A percentile compares a stretch with the other conserved stretches of the same genome.
Conservation (phyloP, 2,329 filamentous ascomycete species). For the Alternaria infectoria region DNA sequence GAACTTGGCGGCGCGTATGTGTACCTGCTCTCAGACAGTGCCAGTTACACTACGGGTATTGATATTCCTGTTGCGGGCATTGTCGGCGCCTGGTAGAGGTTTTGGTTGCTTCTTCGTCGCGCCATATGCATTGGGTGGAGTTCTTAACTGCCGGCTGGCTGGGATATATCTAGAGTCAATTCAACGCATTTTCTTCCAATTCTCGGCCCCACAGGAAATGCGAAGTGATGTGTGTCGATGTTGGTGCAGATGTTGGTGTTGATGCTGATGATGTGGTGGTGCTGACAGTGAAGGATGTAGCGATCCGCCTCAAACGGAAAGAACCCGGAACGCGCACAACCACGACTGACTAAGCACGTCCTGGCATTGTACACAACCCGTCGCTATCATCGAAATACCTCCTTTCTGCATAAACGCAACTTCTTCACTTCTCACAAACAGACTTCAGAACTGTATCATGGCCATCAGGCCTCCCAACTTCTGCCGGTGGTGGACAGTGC, state of each 20-base stretch:
- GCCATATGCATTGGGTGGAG: constrained; percentile 30
- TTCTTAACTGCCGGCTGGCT: constrained; percentile 8
- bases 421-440: background rate
- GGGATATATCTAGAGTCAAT: constrained; percentile 14
- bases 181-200: background rate
- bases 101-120: background rate
- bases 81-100: constrained; percentile 51
- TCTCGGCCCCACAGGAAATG: background rate
- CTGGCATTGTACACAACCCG: background rate
- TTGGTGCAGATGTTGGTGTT: background rate
- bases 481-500: constrained; percentile 7
- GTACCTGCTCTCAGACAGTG: constrained; percentile 55
- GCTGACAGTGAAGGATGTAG: background rate
- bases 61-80: constrained; percentile 58
- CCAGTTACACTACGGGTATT: constrained; percentile 58
- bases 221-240: background rate
- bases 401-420: background rate
- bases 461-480: constrained; percentile 8
- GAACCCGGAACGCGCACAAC: background rate
- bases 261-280: background rate
- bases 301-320: background rate
- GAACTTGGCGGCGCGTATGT: constrained; percentile 60
- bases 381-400: background rate
- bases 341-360: constrained; percentile 4
- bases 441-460: background rate